Evolutionary conservation across 495 filamentous ascomycete genomes (phyloP).

Genomic region (Penicillium lagena): DNA sequence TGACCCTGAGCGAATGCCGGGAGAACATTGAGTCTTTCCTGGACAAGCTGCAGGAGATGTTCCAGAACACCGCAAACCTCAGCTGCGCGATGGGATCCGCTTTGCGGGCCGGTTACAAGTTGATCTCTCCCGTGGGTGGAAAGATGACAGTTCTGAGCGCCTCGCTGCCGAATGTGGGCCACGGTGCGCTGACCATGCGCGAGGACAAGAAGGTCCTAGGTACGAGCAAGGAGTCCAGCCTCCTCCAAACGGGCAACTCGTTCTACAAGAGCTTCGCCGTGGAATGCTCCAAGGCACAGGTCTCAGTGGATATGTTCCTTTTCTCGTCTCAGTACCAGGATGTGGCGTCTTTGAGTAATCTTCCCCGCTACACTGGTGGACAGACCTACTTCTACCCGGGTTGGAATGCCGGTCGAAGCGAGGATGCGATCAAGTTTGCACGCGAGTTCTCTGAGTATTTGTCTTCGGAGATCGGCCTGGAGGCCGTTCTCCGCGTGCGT

Average conservation of each 20-base stretch:
- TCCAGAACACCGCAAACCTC: slow-evolving; percentile 82
- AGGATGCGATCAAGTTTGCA: slow-evolving; percentile 97
- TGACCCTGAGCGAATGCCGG: slow-evolving; percentile 83
- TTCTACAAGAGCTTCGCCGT: slow-evolving; percentile 99
- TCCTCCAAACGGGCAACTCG: slow-evolving; percentile 85
- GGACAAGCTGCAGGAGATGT: slow-evolving; percentile 90
- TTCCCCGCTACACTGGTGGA: slow-evolving; percentile 92
- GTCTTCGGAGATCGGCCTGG: slow-evolving; percentile 90
- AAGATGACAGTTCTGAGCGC: slow-evolving; percentile 90
- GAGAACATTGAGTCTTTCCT: slow-evolving; percentile 88
- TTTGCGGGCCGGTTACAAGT: slow-evolving; percentile 85
- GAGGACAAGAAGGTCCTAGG: slow-evolving; percentile 97
- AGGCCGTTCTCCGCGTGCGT: slow-evolving; percentile 91
- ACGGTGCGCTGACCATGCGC: slow-evolving; percentile 85
- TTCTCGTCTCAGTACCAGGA: slow-evolving; percentile 97
- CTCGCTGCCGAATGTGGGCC: slow-evolving; percentile 82
- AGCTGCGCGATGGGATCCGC: slow-evolving; percentile 90
- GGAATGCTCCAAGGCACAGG: slow-evolving; percentile 97
- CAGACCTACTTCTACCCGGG: slow-evolving; percentile 99
- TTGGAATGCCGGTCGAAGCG: slow-evolving; percentile 87
- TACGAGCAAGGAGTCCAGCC: slow-evolving; percentile 79
- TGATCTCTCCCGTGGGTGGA: slow-evolving; percentile 87
- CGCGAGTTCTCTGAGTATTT: slow-evolving; percentile 94
- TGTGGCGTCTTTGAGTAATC: slow-evolving; percentile 88
- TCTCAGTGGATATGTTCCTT: slow-evolving; percentile 98